These are phyloP conservation scores for Aeschynomene evenia DNA, from an alignment of 306 rosid genomes.

Conservation along the genomic window DNA sequence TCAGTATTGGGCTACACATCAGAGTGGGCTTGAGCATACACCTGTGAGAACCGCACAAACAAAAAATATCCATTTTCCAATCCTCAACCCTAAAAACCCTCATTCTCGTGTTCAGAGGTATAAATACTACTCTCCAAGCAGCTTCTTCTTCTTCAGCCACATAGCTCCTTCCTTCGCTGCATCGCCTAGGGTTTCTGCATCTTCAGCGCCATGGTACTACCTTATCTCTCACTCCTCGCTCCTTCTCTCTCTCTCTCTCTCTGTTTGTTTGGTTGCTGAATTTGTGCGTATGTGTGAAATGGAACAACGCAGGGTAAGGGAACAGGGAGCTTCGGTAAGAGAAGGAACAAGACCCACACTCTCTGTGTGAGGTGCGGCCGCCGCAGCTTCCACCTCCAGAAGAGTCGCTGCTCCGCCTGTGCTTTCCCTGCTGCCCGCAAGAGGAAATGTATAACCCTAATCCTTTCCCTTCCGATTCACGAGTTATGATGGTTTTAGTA, in stretches of 20 bases:
- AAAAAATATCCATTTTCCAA: not conserved
- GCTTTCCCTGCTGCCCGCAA: constrained; percentile 96
- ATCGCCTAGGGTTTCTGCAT: constrained; percentile 41
- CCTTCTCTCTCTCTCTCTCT: not conserved
- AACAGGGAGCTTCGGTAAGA: constrained; percentile 95
- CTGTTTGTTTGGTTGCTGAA: not conserved
- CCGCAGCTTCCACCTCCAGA: constrained; percentile 97
- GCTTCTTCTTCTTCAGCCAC: constrained; percentile 16
- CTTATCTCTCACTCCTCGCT: not conserved
- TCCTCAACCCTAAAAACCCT: constrained; percentile 38
- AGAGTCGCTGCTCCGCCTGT: constrained; percentile 90
- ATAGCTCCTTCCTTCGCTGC: not conserved
- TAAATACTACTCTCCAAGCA: constrained; percentile 23
- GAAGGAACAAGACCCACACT: constrained; percentile 98
- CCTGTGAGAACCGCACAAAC: not conserved
- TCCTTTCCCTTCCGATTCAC: not conserved
- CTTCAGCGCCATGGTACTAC: constrained; percentile 59
- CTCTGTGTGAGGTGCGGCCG: constrained; percentile 97
- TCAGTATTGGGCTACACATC: not conserved
- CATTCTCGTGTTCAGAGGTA: not conserved
- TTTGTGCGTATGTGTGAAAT: not conserved
- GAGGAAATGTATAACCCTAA: constrained; percentile 61
- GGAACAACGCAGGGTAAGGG: constrained; percentile 74
- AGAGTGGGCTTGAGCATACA: not conserved
- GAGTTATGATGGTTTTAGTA: not conserved